Evolutionary conservation across 768 basidiomycete genomes (phyloP), one percentile per base, ranked within the genome.

Genomic region (Galerina marginata): DNA sequence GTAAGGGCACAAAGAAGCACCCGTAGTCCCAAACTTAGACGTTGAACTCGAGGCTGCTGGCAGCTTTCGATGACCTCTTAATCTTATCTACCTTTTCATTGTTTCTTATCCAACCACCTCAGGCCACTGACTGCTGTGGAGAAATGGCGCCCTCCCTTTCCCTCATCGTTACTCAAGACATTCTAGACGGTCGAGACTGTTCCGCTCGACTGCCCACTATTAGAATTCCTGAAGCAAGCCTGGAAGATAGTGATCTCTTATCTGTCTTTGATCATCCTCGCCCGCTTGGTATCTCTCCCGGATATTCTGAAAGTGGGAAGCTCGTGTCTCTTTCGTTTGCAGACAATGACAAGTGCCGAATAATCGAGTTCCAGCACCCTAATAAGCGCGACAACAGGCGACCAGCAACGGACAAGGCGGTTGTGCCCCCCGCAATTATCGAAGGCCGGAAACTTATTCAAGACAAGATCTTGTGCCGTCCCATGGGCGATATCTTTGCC

Each of bases 201-300:
- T 61, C 59, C 26, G 45, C 47, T 10, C 52, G 46, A 9, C 60
- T 77, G 1, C 62, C 70, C 1, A 71, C 67, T 11, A 44, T 60
- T 16, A 72, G 66, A 2, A 64, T 72, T 23, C 59, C 71, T 15
- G 77, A 78, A 56, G 23, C 47, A 0, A 60, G 71, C 0, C 60
- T 79, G 43, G 43, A 29, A 3, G 14, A 60, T 2, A 40, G 56
- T 7, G 68, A 71, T 38, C 54, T 68, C 11, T 71, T 78, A 3
- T 47, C 58, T 6, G 65, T 69, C 4, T 80, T 80, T 54, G 65
- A 74, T 50, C 74, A 79, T 48, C 45, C 74, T 16, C 67, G 67
- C 14, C 78, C 80, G 11, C 69, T 87, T 60, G 86, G 85, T 1
- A 70, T 86, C 29, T 80, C 86, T 5, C 80, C 83, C 4, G 83